phyloP scores from a whole-genome alignment of 2,329 filamentous ascomycete species.

The Diaporthe eres region DNA sequence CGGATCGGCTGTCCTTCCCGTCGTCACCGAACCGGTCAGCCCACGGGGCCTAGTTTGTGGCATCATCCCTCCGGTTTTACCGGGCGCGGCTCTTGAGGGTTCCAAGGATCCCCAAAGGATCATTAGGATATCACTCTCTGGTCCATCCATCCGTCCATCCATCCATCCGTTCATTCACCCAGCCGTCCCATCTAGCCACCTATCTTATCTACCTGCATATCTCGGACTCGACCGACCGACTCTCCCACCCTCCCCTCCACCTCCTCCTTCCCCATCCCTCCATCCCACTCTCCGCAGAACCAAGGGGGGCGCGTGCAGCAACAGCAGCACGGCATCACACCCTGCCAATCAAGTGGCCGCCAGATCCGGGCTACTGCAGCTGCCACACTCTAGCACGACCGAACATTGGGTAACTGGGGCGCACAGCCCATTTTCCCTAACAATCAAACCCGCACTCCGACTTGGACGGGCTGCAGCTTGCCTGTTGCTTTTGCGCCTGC shows the following conservation, averaged over 20 bases:
- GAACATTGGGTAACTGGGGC: constrained; percentile 27
- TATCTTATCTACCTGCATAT: constrained; percentile 21
- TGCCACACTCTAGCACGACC: constrained; percentile 31
- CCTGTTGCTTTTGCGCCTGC: constrained; percentile 13
- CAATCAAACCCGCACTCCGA: constrained; percentile 23
- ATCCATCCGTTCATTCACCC: constrained; percentile 4
- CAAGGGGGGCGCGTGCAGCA: constrained; percentile 6
- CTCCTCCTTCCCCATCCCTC: no score
- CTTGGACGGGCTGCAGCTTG: constrained; percentile 19
- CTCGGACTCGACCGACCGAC: neutral
- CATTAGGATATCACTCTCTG: constrained; percentile 6
- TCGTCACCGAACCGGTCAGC: constrained; percentile 31
- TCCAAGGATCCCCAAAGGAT: constrained; percentile 2
- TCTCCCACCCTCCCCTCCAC: neutral
- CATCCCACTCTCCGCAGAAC: constrained; percentile 1
- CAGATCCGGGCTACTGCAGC: constrained; percentile 29
- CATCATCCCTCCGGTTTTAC: constrained; percentile 28
- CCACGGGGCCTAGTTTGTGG: constrained; percentile 21
- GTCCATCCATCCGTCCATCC: constrained; percentile 23
- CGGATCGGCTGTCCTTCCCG: constrained; percentile 29
- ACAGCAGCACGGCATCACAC: constrained; percentile 22
- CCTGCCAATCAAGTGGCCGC: constrained; percentile 21
- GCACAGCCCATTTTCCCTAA: constrained; percentile 25
- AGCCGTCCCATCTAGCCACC: neutral
- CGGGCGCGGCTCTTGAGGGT: constrained; percentile 21